Evolutionary conservation across 164 flowering plant genomes (phyloP).

Genomic region (Chloranthus sessilifolius): DNA sequence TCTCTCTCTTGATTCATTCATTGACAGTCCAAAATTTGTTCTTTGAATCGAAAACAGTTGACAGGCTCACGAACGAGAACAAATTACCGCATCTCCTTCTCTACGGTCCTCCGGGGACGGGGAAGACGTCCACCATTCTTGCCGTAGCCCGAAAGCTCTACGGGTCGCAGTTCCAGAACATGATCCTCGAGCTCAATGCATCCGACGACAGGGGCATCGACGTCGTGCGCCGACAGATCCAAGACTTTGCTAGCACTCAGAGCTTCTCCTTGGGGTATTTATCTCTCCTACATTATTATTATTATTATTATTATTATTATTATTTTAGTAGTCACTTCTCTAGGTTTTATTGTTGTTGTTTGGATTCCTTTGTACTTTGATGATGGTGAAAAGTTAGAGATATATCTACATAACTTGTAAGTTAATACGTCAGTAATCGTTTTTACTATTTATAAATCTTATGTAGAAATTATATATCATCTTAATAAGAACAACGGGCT

Average conservation of each 20-base stretch:
- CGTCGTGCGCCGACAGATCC: conserved; percentile 92
- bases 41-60: conserved; percentile 21
- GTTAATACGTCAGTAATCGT: too few relatives aligned
- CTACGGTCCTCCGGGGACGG: conserved; percentile 98
- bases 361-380: too few relatives aligned
- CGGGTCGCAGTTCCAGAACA: conserved; percentile 68
- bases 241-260: conserved; percentile 98
- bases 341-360: too few relatives aligned
- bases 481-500: too few relatives aligned
- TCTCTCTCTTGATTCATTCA: background rate
- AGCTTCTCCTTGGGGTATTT: conserved; percentile 89
- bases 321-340: background rate
- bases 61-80: conserved; percentile 88
- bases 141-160: conserved; percentile 94
- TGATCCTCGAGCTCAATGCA: conserved; percentile 95
- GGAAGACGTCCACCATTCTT: conserved; percentile 92
- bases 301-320: background rate
- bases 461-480: too few relatives aligned
- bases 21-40: background rate
- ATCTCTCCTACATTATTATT: background rate
- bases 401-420: too few relatives aligned
- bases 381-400: too few relatives aligned
- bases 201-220: conserved; percentile 95
- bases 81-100: conserved; percentile 83
- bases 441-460: too few relatives aligned